These are phyloP conservation scores for Neurospora sp. DNA, from an alignment of 495 filamentous ascomycete species.

Conservation along the genomic window DNA sequence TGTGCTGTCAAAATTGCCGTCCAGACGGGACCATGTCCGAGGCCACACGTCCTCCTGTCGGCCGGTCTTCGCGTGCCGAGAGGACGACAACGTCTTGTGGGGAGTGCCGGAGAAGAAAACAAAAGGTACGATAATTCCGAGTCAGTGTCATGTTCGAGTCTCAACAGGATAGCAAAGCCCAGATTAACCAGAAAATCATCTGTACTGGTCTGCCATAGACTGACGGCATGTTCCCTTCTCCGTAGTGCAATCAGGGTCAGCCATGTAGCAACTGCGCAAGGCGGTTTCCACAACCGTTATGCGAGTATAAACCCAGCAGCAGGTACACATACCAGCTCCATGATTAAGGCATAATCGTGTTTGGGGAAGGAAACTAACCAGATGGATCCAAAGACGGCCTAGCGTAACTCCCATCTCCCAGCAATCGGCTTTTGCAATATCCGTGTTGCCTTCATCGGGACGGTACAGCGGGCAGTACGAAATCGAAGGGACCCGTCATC, in stretches of 20 bases:
- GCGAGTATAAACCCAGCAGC: slow-evolving; percentile 25
- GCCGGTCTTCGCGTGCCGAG: slow-evolving; percentile 22
- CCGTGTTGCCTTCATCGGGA: slow-evolving; percentile 8
- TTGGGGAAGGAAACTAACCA: background rate
- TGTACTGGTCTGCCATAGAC: background rate
- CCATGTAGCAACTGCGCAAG: slow-evolving; percentile 32
- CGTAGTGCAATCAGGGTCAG: slow-evolving; percentile 29
- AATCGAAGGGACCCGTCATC: background rate
- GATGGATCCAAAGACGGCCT: slow-evolving; percentile 11
- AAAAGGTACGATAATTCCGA: slow-evolving; percentile 20
- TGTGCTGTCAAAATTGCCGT: background rate
- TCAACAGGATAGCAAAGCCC: background rate
- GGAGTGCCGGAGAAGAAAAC: slow-evolving; percentile 31
- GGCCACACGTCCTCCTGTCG: slow-evolving; percentile 14
- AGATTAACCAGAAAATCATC: background rate
- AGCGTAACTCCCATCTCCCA: slow-evolving; percentile 5
- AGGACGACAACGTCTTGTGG: slow-evolving; percentile 29
- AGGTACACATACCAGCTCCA: slow-evolving; percentile 11
- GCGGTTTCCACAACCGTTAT: slow-evolving; percentile 27
- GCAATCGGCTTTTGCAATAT: slow-evolving; percentile 17
- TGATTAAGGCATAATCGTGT: background rate
- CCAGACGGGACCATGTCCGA: slow-evolving; percentile 23
- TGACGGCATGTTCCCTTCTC: background rate
- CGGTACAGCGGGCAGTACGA: background rate
- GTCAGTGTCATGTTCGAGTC: background rate